Base-by-base conservation (phyloP, 192 early-diverging fungal species). In the Entomortierella lignicola region DNA sequence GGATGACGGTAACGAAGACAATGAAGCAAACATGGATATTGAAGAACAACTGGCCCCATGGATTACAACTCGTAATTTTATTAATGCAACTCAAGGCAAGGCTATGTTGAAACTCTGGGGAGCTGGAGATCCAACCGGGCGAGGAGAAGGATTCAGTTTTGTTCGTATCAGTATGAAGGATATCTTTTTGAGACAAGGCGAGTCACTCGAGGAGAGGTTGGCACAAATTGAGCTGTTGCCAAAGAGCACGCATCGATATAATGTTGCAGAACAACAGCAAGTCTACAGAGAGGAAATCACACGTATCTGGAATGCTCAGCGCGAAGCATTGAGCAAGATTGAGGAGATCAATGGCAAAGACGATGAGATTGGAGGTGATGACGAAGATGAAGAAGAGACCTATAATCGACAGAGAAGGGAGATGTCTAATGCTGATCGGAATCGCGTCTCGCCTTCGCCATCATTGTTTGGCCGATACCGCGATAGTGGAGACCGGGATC, bases 91-190 rank as follows among this genome's bases (percentile, higher is more conserved):
- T 23, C 91, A 92, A 71, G 94, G 94, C 51, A 99, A 99, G 77
- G 95, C 94, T 13, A 96, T 97, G 95, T 83, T 98, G 53, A 92
- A 97, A 84, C 88, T 99, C 12, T 93, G 94, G 71, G 98, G 98
- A 21, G 92, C 92, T n/a, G 98, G 96, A 57, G 98, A 99, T 82
- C 98, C 98, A 8, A 97, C 97, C 0, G 98, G 96, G 13, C 82
- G 88, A 48, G 96, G 95, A 52, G 97, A 98, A 69, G 98, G 96
- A 11, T 98, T 99, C 70, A 98, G 97, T 86, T 99, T 97, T 82
- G 94, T 99, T 67, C 90, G 96, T 30, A 94, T 94, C 25, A 94
- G 93, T 17, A 98, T 98, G 96, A 98, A 97, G 83, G 98, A 98
- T 64, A 97, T 97, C 59, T 97, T 99, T 67, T 85, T 97, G 71